These are phyloP conservation scores for Plasmodium malariae DNA, from an alignment of 169 alveolate genomes.

Conservation along the genomic window DNA sequence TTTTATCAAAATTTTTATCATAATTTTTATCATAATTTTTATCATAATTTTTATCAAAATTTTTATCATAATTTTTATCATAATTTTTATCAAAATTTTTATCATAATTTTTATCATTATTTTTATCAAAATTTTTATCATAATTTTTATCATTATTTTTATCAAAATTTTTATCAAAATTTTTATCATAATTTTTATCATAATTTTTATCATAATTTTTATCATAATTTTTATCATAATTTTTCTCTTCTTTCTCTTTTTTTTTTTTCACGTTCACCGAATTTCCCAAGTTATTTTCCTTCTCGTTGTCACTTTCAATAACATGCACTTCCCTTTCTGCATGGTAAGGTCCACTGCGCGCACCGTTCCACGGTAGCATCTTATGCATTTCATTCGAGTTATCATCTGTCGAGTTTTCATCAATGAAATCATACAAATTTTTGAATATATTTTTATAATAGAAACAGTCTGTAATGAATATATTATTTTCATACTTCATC, in stretches of 20 bases:
- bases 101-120: neutral
- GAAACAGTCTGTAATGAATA: constrained; percentile 34
- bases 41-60: neutral
- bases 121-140: neutral
- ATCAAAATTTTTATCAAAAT: neutral
- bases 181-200: too few relatives aligned
- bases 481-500: constrained; percentile 21
- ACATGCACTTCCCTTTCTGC: too few relatives aligned
- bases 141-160: neutral
- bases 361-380: neutral
- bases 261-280: too few relatives aligned
- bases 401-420: neutral
- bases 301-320: too few relatives aligned
- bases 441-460: constrained; percentile 27
- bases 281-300: too few relatives aligned
- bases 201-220: too few relatives aligned
- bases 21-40: neutral
- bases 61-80: neutral
- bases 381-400: neutral
- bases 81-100: neutral
- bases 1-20: neutral
- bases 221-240: neutral
- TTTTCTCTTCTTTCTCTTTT: neutral
- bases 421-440: constrained; percentile 29
- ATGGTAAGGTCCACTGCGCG: too few relatives aligned